These are phyloP conservation scores for Candida takata DNA, from an alignment of 805 yeast genomes.

Conservation along the genomic window DNA sequence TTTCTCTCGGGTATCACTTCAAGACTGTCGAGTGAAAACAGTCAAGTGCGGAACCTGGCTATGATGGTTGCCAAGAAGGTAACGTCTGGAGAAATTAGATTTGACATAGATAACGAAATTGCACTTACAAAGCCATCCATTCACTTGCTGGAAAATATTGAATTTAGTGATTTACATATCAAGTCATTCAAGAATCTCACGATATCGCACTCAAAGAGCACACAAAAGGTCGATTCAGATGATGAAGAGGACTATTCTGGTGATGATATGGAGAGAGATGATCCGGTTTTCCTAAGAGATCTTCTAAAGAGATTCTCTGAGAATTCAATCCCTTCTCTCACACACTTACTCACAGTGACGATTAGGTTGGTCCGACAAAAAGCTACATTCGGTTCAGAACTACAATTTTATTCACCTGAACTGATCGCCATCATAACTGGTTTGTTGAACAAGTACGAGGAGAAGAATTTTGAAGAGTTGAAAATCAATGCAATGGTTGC, in stretches of 20 bases:
- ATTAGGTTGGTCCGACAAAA: conserved; percentile 57
- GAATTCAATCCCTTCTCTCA: conserved; percentile 34
- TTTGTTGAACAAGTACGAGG: conserved; percentile 49
- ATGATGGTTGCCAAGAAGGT: conserved; percentile 50
- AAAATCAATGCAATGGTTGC: conserved; percentile 61
- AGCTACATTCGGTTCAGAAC: conserved; percentile 49
- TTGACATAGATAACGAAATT: conserved; percentile 24
- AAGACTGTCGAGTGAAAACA: conserved; percentile 44
- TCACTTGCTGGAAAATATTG: conserved; percentile 4
- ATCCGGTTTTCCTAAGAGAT: conserved; percentile 71
- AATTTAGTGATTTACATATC: conserved; percentile 13
- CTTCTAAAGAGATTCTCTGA: conserved; percentile 48
- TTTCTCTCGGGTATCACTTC: conserved; percentile 48
- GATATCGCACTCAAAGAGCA: conserved; percentile 7
- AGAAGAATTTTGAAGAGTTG: conserved; percentile 53
- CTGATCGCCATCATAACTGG: conserved; percentile 46
- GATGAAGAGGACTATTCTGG: conserved; percentile 28
- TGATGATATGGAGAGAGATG: conserved; percentile 25
- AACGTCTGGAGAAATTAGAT: conserved; percentile 21
- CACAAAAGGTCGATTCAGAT: conserved; percentile 14
- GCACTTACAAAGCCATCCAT: neutral
- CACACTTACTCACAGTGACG: conserved; percentile 41
- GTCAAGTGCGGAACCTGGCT: conserved; percentile 42
- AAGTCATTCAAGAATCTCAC: conserved; percentile 8
- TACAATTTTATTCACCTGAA: conserved; percentile 48